Evolutionary conservation across 1,139 yeast genomes (phyloP).

Genomic region (Candida anutae): DNA sequence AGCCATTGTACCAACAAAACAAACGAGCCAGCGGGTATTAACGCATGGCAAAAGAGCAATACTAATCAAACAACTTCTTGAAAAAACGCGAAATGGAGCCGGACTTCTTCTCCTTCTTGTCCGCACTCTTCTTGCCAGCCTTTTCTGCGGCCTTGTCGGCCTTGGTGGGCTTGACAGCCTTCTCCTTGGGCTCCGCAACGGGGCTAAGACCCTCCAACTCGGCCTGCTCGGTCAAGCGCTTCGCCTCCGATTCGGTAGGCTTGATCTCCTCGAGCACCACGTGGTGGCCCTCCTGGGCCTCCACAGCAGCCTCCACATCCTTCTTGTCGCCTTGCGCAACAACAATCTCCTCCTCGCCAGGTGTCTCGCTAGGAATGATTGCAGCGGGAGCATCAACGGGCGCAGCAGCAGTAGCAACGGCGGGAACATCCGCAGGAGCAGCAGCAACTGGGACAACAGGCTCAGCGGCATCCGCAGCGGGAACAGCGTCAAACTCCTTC

Average conservation of each 20-base stretch:
- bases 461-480: constrained; percentile 44
- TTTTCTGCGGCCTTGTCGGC: constrained; percentile 10
- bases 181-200: constrained; percentile 3
- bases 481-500: constrained; percentile 43
- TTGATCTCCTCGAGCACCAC: constrained; percentile 37
- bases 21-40: too few species aligned
- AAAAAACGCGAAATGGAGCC: constrained; percentile 37
- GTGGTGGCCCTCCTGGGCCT: constrained; percentile 29
- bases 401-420: neutral
- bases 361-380: constrained; percentile 2
- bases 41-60: too few species aligned
- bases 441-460: constrained; percentile 45
- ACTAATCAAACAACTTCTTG: constrained; percentile 32
- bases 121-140: constrained; percentile 12
- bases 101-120: constrained; percentile 31
- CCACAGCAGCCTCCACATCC: constrained; percentile 29
- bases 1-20: too few species aligned
- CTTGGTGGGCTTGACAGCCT: too few species aligned
- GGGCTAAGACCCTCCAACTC: constrained; percentile 6
- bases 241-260: constrained; percentile 33
- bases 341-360: constrained; percentile 3
- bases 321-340: constrained; percentile 12
- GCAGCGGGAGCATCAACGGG: constrained; percentile 17
- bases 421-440: constrained; percentile 18
- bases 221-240: constrained; percentile 28